Evolutionary conservation across 352 stramenopile species (phyloP).

Genomic region (Globisporangium carolinianum): DNA sequence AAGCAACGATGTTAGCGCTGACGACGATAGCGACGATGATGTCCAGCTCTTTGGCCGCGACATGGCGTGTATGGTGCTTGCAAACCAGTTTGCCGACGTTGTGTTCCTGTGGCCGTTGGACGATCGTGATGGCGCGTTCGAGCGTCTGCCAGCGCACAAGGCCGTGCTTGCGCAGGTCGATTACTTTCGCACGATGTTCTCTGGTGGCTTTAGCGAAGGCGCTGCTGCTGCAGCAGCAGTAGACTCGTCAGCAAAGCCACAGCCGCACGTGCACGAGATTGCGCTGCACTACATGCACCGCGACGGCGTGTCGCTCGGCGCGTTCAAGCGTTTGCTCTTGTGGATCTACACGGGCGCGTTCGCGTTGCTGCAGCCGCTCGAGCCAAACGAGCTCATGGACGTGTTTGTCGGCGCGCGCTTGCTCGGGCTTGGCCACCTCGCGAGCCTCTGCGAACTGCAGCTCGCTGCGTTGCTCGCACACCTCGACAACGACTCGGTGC

Average conservation of each 20-base stretch:
- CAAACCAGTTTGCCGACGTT: constrained; percentile 43
- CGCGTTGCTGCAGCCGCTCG: constrained; percentile 27
- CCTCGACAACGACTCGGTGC: constrained; percentile 40
- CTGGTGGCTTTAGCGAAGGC: constrained; percentile 75
- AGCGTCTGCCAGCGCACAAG: constrained; percentile 56
- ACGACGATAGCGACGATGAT: constrained; percentile 12
- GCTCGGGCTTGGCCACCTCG: constrained; percentile 45
- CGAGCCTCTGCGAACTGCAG: constrained; percentile 52
- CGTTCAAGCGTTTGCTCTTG: constrained; percentile 50
- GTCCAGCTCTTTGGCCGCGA: constrained; percentile 42
- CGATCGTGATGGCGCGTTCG: constrained; percentile 7
- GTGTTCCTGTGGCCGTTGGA: constrained; percentile 68
- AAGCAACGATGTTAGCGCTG: not conserved
- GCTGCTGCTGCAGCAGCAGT: constrained; percentile 2
- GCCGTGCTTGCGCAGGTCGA: constrained; percentile 66
- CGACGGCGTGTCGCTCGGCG: constrained; percentile 55
- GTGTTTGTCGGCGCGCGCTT: constrained; percentile 59
- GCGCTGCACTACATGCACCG: constrained; percentile 65
- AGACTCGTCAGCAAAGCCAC: not conserved
- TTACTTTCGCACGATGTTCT: constrained; percentile 82
- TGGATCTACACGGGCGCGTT: constrained; percentile 76
- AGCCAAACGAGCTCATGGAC: constrained; percentile 64
- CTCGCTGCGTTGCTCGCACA: constrained; percentile 42
- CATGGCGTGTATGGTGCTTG: constrained; percentile 46
- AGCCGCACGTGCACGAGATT: constrained; percentile 34